phyloP scores from a whole-genome alignment of 805 yeast species.

The Lipomyces starkeyi region DNA sequence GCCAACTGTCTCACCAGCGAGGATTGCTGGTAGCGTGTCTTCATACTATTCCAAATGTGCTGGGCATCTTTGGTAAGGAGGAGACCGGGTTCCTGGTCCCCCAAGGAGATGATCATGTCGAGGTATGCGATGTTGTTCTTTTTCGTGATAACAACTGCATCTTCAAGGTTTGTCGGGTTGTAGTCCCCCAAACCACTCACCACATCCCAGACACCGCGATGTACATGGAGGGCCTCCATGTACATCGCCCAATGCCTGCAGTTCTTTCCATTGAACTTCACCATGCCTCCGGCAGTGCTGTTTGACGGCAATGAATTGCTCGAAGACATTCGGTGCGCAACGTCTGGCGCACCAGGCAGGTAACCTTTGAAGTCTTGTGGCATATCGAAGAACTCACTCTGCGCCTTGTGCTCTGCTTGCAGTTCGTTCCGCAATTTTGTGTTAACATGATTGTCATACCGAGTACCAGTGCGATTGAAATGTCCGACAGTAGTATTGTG shows the following conservation, averaged over 20 bases:
- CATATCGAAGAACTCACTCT: no score
- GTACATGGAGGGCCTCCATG: not conserved
- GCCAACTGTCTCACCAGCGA: no score
- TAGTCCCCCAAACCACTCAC: not conserved
- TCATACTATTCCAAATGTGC: not conserved
- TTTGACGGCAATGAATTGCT: no score
- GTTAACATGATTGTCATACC: no score
- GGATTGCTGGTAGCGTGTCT: not conserved
- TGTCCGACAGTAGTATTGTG: no score
- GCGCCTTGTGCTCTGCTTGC: no score
- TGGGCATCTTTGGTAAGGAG: not conserved
- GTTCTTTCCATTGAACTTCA: not conserved
- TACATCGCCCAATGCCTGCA: not conserved
- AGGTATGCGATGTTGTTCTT: not conserved
- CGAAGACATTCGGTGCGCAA: no score
- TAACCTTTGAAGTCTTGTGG: no score
- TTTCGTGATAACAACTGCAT: not conserved
- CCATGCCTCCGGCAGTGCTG: not conserved
- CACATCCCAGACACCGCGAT: not conserved
- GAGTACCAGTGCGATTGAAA: no score
- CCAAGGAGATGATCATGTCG: not conserved
- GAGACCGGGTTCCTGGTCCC: no score
- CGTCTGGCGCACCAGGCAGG: no score
- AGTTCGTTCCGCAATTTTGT: no score
- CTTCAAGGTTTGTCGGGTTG: not conserved